A percentile compares a stretch with the other conserved stretches of the same genome.
phyloP scores from a whole-genome alignment of 1,139 yeast species.

The Sugiyamaella grinbergsii region DNA sequence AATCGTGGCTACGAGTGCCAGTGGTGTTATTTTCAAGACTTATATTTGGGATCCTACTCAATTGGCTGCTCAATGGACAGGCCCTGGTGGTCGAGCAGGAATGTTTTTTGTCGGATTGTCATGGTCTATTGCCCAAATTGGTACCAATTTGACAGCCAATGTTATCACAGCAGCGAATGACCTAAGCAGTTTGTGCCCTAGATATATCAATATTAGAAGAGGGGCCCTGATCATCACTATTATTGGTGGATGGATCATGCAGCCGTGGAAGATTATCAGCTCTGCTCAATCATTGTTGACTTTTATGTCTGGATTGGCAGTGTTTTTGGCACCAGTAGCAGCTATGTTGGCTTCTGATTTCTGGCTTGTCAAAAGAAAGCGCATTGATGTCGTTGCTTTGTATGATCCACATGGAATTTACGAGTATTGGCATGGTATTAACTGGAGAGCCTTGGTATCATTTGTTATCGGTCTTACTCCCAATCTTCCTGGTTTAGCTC shows the following conservation, averaged over 20 bases:
- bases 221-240: slow-evolving; percentile 51
- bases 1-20: slow-evolving; percentile 40
- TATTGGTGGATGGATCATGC: slow-evolving; percentile 49
- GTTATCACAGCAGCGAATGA: slow-evolving; percentile 59
- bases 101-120: slow-evolving; percentile 51
- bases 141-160: slow-evolving; percentile 53
- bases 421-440: slow-evolving; percentile 46
- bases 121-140: slow-evolving; percentile 51
- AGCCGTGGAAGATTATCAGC: slow-evolving; percentile 55
- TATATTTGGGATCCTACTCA: slow-evolving; percentile 34
- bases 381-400: slow-evolving; percentile 43
- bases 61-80: slow-evolving; percentile 29
- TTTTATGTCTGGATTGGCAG: slow-evolving; percentile 44
- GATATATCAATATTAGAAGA: slow-evolving; percentile 53
- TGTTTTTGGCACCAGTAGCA: slow-evolving; percentile 51
- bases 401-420: slow-evolving; percentile 46
- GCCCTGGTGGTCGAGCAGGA: slow-evolving; percentile 39
- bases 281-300: slow-evolving; percentile 44
- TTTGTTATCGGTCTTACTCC: slow-evolving; percentile 48
- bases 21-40: slow-evolving; percentile 40
- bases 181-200: slow-evolving; percentile 52
- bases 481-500: slow-evolving; percentile 49
- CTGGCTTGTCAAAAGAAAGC: slow-evolving; percentile 47
- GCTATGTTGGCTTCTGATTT: slow-evolving; percentile 47
- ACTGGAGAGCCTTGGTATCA: slow-evolving; percentile 49